Base-by-base conservation (phyloP, 2,329 filamentous ascomycete genomes). In the Colletotrichum ledebouriae region DNA sequence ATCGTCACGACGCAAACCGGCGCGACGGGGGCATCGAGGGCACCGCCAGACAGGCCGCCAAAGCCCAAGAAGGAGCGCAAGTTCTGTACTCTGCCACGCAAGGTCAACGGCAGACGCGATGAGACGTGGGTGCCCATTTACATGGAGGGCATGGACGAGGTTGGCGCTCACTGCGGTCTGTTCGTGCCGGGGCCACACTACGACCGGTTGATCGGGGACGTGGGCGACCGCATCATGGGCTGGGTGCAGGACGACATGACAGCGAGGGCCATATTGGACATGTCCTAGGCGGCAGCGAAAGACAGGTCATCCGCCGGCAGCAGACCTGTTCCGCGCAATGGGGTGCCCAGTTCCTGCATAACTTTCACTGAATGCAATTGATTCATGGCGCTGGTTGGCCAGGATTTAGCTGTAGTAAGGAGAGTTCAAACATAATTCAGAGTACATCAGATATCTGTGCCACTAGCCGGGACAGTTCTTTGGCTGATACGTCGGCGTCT, bases 111-210 rank as follows among this genome's bases (percentile, higher is more conserved):
- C 6, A 81, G 83, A 68, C 81, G 84, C 49, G 93, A 97, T 76
- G 81, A 86, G 4, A 87, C 90, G 15, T 97, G 94, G 94, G 82
- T 94, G 1, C 85, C 90, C 50, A 87, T 97, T 3, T 90, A 89
- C 73, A 96, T 98, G 92, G 86, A 91, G 66, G 90, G 89, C 59
- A 89, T 96, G 69, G 94, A 97, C 75, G 93, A 97, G 78, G 92
- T 97, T 1, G 90, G 88, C 6, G 94, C 94, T 10, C 94, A 97
- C 76, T 95, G 93, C 70, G 90, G 92, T 0, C 81, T 97, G 59
- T 97, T 97, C 80, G 87, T 93, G 50, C 79, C 87, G 0, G 90
- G 91, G 6, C 85, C 89, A 68, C 90, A 92, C 65, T 95, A 96
- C 75, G 91, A 94, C 73, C 81, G 80, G 71, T 80, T 95, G n/a